These are phyloP conservation scores for Pythium brassicae DNA, from an alignment of 352 stramenopile species.

Conservation along the genomic window DNA sequence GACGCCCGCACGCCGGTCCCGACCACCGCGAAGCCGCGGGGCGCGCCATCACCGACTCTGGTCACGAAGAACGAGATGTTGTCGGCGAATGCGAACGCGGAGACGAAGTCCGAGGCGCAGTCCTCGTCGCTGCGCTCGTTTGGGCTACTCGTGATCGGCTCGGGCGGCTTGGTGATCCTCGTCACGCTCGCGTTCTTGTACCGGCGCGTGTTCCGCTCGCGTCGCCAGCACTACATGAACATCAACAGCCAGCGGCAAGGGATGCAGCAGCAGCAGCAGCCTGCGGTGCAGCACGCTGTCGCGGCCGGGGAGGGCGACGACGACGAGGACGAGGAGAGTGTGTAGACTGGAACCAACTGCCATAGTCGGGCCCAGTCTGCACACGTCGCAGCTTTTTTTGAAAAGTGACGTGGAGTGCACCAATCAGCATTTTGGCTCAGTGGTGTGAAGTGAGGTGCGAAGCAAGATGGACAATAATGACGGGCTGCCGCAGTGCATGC, in stretches of 20 bases:
- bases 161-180: conserved; percentile 55
- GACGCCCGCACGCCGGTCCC: neutral
- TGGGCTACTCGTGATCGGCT: conserved; percentile 62
- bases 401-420: neutral
- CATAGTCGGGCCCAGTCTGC: neutral
- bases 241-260: conserved; percentile 38
- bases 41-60: neutral
- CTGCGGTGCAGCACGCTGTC: neutral
- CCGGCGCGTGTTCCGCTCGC: conserved; percentile 54
- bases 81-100: conserved; percentile 19
- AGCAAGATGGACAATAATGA: conserved; percentile 24
- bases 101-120: conserved; percentile 10
- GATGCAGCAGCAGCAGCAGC: neutral
- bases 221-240: conserved; percentile 65
- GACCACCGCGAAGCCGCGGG: neutral
- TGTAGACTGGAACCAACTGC: neutral
- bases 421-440: conserved; percentile 3
- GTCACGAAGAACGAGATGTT: conserved; percentile 5
- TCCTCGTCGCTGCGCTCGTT: conserved; percentile 50
- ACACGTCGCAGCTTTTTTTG: conserved; percentile 2
- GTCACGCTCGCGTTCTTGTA: conserved; percentile 66
- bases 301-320: neutral
- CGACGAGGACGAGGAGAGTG: conserved; percentile 1
- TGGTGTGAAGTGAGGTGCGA: neutral
- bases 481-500: conserved; percentile 52